phyloP scores from a whole-genome alignment of 768 basidiomycete species.

The Pleurotus tuber-regium region DNA sequence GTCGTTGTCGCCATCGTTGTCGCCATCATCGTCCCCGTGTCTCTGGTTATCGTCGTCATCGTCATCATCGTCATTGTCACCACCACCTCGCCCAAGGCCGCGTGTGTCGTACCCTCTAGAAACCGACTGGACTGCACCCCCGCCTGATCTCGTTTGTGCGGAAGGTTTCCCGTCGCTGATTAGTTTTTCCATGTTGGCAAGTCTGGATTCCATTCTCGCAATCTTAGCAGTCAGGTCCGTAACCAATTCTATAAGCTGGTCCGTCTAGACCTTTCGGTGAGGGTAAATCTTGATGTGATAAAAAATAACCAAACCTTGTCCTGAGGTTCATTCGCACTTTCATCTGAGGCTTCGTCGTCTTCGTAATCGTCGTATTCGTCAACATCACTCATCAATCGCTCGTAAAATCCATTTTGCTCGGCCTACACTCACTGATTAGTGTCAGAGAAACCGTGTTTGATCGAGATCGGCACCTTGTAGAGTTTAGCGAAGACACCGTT shows the following conservation, averaged over 20 bases:
- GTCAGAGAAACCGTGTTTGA: not conserved
- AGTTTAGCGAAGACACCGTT: conserved; percentile 6
- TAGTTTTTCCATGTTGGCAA: conserved; percentile 7
- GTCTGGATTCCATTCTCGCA: not conserved
- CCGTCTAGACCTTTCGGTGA: not conserved
- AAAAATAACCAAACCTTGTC: not conserved
- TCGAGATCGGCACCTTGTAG: not conserved
- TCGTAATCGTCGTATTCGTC: conserved; percentile 7
- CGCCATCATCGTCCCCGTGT: not conserved
- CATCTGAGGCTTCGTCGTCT: not conserved
- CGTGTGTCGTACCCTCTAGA: no score
- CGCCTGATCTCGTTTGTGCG: not conserved
- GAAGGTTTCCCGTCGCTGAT: not conserved
- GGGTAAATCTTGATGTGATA: not conserved
- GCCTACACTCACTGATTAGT: not conserved
- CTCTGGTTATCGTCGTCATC: not conserved
- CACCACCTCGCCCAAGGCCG: not conserved
- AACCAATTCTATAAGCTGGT: conserved; percentile 2
- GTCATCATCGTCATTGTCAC: not conserved
- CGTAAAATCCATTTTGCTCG: not conserved
- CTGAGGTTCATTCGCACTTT: not conserved
- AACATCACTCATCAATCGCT: not conserved
- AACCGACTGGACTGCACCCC: no score
- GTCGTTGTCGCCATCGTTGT: not conserved
- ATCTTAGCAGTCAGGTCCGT: not conserved